Conservation (phyloP, 1,139 yeast genomes). For the Pichia sp. region DNA sequence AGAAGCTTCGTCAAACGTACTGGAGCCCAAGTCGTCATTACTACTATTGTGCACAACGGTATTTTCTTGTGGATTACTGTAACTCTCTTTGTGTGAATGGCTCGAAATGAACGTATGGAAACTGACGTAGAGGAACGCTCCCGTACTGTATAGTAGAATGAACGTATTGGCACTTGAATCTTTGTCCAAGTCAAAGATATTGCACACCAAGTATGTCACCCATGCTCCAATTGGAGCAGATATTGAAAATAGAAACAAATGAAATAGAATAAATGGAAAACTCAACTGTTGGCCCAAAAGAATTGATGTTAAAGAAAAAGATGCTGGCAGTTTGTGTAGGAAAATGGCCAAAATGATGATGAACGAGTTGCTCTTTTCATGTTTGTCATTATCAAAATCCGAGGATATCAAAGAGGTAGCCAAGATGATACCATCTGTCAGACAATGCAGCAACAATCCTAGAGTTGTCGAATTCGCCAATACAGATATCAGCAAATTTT, state of each 20-base stretch:
- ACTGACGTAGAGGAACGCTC: conserved; percentile 66
- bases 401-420: conserved; percentile 35
- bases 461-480: conserved; percentile 37
- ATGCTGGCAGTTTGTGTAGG: conserved; percentile 68
- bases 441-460: conserved; percentile 58
- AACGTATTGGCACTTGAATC: conserved; percentile 14
- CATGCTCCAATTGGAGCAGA: conserved; percentile 40
- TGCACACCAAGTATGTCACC: conserved; percentile 28
- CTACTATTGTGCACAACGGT: too few relatives aligned
- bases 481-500: conserved; percentile 13
- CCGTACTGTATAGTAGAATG: conserved; percentile 49
- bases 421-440: conserved; percentile 69
- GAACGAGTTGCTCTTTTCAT: conserved; percentile 16
- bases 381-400: conserved; percentile 2
- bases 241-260: conserved; percentile 33
- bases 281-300: conserved; percentile 30
- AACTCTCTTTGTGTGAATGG: conserved; percentile 19
- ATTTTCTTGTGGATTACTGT: too few relatives aligned
- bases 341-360: conserved; percentile 52
- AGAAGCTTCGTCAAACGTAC: too few relatives aligned
- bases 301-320: conserved; percentile 59
- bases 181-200: conserved; percentile 8
- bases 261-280: conserved; percentile 28
- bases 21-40: too few relatives aligned
- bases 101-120: conserved; percentile 43